Evolutionary conservation across 805 yeast species (phyloP), one percentile per base, ranked within the genome.

Genomic region (Yamadazyma kitorensis): DNA sequence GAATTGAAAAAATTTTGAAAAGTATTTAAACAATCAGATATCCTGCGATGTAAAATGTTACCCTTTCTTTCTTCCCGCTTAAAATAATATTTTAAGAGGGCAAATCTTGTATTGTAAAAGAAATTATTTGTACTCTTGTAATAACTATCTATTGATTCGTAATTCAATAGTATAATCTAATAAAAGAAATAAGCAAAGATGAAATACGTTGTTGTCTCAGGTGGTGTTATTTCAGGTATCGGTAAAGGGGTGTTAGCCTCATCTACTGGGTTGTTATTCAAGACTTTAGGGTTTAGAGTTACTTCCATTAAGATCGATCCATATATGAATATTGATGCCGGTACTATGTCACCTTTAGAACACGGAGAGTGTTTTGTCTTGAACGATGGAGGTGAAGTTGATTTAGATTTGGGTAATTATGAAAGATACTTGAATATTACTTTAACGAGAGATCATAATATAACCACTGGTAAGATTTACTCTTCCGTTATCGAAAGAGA

Each of bases 131-230:
- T n/a, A n/a, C n/a, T n/a, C n/a, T n/a, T 15, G 20, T 33, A 17
- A 24, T 26, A 17, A 4, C 18, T 32, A 12, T 19, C 13, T 20
- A 17, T 24, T n/a, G n/a, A n/a, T n/a, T n/a, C n/a, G n/a, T n/a
- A n/a, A n/a, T n/a, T n/a, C n/a, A n/a, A n/a, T n/a, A n/a, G n/a
- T n/a, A n/a, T n/a, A n/a, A n/a, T n/a, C n/a, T n/a, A n/a, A n/a
- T n/a, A n/a, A n/a, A n/a, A n/a, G n/a, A n/a, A 13, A 15, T 17
- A 14, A 27, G 21, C 4, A 2, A 64, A 37, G 36, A 91, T 93
- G 98, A 93, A 93, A 68, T 93, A 88, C 96, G 98, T 93, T 54
- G 94, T 93, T 54, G 98, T 93, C 29, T 89, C 98, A 40, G 98
- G 98, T 62, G 98, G 98, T 77, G 99, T 93, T 52, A 93, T 93